Evolutionary conservation across 1,284 basidiomycete species (phyloP).

Genomic region (Fomitopsis betulina): DNA sequence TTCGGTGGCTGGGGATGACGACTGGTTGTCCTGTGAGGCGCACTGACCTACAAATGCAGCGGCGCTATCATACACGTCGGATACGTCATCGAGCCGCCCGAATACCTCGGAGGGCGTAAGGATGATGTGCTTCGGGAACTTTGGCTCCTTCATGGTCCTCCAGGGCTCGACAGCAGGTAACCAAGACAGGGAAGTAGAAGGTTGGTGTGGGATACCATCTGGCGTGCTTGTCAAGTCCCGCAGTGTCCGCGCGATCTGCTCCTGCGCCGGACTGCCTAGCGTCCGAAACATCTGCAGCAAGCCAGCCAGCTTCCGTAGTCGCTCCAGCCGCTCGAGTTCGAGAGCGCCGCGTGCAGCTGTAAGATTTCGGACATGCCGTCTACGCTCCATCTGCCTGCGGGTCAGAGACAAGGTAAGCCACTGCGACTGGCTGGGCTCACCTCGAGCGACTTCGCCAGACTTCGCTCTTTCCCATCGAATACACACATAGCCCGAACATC

Average conservation of each 20-base stretch:
- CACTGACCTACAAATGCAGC: neutral
- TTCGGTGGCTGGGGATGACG: no score
- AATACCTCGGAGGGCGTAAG: neutral
- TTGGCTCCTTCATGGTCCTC: neutral
- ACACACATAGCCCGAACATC: slow-evolving; percentile 64
- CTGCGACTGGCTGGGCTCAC: slow-evolving; percentile 30
- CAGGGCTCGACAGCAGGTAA: neutral
- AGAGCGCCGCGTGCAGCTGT: slow-evolving; percentile 45
- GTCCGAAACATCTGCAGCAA: slow-evolving; percentile 33
- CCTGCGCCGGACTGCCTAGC: slow-evolving; percentile 30
- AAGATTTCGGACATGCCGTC: slow-evolving; percentile 43
- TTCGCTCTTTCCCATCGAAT: slow-evolving; percentile 70
- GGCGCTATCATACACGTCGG: neutral
- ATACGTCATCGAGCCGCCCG: neutral
- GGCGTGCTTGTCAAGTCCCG: neutral
- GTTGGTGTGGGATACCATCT: neutral
- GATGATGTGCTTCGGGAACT: neutral
- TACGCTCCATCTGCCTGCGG: slow-evolving; percentile 39
- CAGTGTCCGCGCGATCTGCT: slow-evolving; percentile 18
- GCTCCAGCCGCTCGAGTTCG: slow-evolving; percentile 46
- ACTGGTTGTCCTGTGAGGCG: neutral
- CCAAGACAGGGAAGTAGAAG: neutral
- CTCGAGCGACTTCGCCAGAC: slow-evolving; percentile 65
- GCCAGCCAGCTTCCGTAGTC: slow-evolving; percentile 42
- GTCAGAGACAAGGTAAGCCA: neutral